These are phyloP conservation scores for Kuraishia hungarica DNA, from an alignment of 805 yeast genomes.

Conservation along the genomic window DNA sequence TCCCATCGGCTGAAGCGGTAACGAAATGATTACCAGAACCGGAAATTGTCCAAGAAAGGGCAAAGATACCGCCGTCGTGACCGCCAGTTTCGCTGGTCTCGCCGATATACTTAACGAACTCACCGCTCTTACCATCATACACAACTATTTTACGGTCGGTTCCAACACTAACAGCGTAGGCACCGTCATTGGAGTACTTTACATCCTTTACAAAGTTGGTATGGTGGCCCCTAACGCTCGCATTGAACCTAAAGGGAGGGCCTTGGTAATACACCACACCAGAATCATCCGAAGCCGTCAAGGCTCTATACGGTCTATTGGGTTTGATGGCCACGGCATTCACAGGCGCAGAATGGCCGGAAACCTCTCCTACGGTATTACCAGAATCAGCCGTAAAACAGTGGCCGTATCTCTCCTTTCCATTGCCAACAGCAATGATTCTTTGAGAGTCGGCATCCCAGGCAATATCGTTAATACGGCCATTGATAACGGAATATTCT, in stretches of 20 bases:
- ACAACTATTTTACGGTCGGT: constrained; percentile 70
- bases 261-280: constrained; percentile 81
- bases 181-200: constrained; percentile 75
- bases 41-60: constrained; percentile 57
- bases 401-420: constrained; percentile 85
- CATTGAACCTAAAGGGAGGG: constrained; percentile 86
- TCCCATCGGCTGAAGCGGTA: constrained; percentile 78
- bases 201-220: constrained; percentile 75
- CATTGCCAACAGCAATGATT: constrained; percentile 91
- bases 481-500: constrained; percentile 67
- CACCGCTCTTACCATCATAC: constrained; percentile 88
- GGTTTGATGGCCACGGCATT: constrained; percentile 82
- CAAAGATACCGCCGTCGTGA: constrained; percentile 78
- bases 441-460: constrained; percentile 91
- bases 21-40: constrained; percentile 45
- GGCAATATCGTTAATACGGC: constrained; percentile 71
- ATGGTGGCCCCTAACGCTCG: constrained; percentile 67
- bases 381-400: constrained; percentile 93
- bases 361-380: constrained; percentile 92
- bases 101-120: constrained; percentile 42
- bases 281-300: constrained; percentile 85
- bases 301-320: constrained; percentile 86
- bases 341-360: constrained; percentile 81
- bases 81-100: constrained; percentile 32
- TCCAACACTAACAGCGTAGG: constrained; percentile 69